phyloP scores from a whole-genome alignment of 306 rosid genomes.

The Medicago arabica region DNA sequence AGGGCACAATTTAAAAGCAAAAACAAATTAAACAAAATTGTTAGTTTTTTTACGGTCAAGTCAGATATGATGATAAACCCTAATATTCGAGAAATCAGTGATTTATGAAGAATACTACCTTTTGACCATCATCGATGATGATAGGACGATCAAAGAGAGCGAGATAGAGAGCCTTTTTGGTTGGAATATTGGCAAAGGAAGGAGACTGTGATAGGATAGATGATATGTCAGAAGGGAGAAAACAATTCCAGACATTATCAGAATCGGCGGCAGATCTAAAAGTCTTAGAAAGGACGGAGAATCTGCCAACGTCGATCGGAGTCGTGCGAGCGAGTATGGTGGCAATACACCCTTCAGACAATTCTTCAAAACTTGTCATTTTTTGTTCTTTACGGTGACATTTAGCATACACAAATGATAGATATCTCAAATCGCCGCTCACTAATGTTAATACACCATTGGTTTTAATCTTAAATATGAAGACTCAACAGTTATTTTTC shows the following conservation, averaged over 20 bases:
- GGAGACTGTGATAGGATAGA: background rate
- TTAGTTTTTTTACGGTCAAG: too few relatives aligned
- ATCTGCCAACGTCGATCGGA: background rate
- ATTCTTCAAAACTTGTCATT: too few relatives aligned
- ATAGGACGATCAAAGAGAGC: constrained; percentile 10
- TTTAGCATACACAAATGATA: too few relatives aligned
- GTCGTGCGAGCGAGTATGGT: background rate
- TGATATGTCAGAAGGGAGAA: background rate
- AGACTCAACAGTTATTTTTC: too few relatives aligned
- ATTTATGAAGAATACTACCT: constrained; percentile 14
- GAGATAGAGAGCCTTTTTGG: constrained; percentile 35
- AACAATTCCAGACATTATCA: background rate
- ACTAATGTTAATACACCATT: too few relatives aligned
- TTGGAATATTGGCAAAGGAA: background rate
- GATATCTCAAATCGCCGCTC: too few relatives aligned
- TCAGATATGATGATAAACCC: background rate
- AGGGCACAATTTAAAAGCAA: too few relatives aligned
- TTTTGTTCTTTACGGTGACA: too few relatives aligned
- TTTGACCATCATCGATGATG: constrained; percentile 19
- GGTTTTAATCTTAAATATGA: too few relatives aligned
- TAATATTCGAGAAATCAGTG: background rate
- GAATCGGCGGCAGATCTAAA: background rate
- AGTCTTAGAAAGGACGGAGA: background rate
- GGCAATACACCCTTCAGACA: background rate
- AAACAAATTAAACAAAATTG: background rate